A percentile compares a stretch with the other conserved stretches of the same genome.
Conservation (phyloP, 1,284 basidiomycete genomes). For the Ganoderma sinense region DNA sequence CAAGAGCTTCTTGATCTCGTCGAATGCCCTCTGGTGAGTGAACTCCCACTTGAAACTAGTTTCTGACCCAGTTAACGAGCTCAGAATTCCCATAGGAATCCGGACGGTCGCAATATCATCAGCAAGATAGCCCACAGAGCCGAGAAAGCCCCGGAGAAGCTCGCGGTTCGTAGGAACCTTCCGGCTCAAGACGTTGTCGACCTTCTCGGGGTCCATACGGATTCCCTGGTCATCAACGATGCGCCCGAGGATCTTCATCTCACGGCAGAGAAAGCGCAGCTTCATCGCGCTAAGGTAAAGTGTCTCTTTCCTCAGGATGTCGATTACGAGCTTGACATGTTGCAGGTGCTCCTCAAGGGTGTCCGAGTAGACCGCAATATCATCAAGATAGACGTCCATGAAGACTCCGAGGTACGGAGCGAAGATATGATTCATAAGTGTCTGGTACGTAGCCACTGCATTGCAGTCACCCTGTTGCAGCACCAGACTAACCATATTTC, state of each 20-base stretch:
- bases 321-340: constrained; percentile 33
- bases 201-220: constrained; percentile 38
- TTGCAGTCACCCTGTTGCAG: constrained; percentile 47
- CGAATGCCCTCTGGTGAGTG: constrained; percentile 38
- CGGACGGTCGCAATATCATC: constrained; percentile 21
- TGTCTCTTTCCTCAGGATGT: constrained; percentile 31
- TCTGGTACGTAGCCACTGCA: constrained; percentile 35
- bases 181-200: no score
- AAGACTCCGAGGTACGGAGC: constrained; percentile 28
- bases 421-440: neutral
- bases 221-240: constrained; percentile 40
- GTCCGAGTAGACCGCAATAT: constrained; percentile 19
- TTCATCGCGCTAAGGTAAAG: constrained; percentile 38
- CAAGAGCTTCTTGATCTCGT: constrained; percentile 34
- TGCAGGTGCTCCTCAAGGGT: constrained; percentile 36
- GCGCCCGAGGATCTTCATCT: constrained; percentile 41
- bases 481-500: constrained; percentile 37
- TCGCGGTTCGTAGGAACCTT: no score
- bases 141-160: no score
- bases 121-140: no score
- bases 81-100: constrained; percentile 32
- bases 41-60: constrained; percentile 31
- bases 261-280: constrained; percentile 34
- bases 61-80: constrained; percentile 18
- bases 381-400: constrained; percentile 26